Percentiles rank a stretch among this genome's conserved stretches.
Conservation (phyloP, 768 basidiomycete genomes). For the Phanerodontia chrysosporium region DNA sequence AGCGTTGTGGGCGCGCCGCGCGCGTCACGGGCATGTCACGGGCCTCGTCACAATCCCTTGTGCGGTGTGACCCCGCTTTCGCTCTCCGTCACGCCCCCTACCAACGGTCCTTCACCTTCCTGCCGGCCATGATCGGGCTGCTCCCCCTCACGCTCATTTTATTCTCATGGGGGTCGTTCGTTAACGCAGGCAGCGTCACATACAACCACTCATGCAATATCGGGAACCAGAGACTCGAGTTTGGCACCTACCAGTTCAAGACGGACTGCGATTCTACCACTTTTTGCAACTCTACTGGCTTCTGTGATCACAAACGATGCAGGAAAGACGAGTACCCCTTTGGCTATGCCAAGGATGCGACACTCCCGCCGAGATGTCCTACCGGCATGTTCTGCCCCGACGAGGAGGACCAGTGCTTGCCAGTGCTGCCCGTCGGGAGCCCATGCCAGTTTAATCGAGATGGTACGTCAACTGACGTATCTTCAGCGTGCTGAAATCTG, state of each 20-base stretch:
- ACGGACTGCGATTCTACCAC: conserved; percentile 70
- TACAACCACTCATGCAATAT: conserved; percentile 47
- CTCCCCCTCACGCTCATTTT: conserved; percentile 50
- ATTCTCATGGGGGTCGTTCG: conserved; percentile 33
- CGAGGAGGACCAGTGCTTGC: conserved; percentile 68
- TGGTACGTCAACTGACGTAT: conserved; percentile 39
- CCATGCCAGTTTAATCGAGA: conserved; percentile 85
- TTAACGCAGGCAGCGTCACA: conserved; percentile 43
- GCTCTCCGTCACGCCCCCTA: neutral
- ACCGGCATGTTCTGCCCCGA: conserved; percentile 77
- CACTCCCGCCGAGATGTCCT: conserved; percentile 58
- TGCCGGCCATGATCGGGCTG: conserved; percentile 25
- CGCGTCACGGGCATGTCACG: neutral
- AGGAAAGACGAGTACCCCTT: conserved; percentile 76
- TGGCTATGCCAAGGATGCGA: conserved; percentile 44
- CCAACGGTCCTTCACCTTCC: neutral
- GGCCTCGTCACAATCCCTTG: neutral
- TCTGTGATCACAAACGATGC: conserved; percentile 64
- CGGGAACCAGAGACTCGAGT: conserved; percentile 61
- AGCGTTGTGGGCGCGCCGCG: neutral
- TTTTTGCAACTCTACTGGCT: conserved; percentile 53
- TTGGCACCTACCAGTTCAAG: conserved; percentile 76
- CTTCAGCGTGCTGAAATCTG: neutral
- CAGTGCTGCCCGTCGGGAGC: conserved; percentile 54
- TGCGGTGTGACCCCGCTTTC: neutral